These are phyloP conservation scores for Xylariaceae sp. DNA, from an alignment of 2,329 filamentous ascomycete genomes.

Conservation along the genomic window DNA sequence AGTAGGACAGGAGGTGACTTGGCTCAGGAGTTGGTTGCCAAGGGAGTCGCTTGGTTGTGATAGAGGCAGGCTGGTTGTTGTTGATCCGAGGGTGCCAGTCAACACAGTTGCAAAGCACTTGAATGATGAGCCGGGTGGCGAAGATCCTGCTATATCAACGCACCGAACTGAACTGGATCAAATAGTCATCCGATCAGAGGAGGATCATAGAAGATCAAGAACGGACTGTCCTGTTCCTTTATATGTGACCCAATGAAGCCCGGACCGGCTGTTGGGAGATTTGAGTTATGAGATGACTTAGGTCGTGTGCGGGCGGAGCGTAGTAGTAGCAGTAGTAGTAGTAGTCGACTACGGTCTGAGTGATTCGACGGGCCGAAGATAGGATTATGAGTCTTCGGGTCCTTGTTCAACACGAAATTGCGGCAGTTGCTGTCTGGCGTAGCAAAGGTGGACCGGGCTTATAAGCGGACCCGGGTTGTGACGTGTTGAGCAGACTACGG, in stretches of 20 bases:
- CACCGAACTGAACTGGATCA: constrained; percentile 25
- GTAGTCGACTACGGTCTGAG: constrained; percentile 17
- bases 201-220: constrained; percentile 17
- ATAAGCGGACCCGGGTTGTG: constrained; percentile 31
- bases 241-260: constrained; percentile 18
- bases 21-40: constrained; percentile 17
- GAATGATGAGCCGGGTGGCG: constrained; percentile 22
- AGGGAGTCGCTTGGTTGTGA: constrained; percentile 19
- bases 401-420: constrained; percentile 23
- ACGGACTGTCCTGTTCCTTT: constrained; percentile 12
- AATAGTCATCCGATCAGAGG: constrained; percentile 28
- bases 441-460: constrained; percentile 24
- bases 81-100: constrained; percentile 22
- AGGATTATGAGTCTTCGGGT: constrained; percentile 43
- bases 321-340: constrained; percentile 3
- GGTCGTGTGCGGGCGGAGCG: constrained; percentile 4
- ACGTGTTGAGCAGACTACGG: constrained; percentile 29
- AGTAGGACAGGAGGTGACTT: constrained; percentile 10
- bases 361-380: constrained; percentile 38
- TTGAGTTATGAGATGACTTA: constrained; percentile 7
- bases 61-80: constrained; percentile 18
- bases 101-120: constrained; percentile 25
- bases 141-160: constrained; percentile 29
- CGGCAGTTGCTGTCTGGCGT: constrained; percentile 19
- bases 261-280: constrained; percentile 20